Evolutionary conservation across 371 early-diverging fungal species (phyloP).

Genomic region (Parasitella parasitica): DNA sequence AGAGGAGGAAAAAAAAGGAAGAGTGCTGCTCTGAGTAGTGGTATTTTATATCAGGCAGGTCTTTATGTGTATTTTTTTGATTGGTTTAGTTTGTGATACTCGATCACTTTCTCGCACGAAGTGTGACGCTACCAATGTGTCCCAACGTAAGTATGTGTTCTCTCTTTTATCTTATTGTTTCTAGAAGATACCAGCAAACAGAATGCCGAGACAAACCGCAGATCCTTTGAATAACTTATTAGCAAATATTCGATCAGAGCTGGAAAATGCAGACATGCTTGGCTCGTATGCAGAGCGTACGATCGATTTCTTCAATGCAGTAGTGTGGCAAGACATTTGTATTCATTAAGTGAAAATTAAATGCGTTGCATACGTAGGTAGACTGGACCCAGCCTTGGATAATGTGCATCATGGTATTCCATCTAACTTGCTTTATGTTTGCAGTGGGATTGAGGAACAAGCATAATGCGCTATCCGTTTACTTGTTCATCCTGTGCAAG

Average conservation of each 20-base stretch:
- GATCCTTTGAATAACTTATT: not conserved
- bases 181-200: not conserved
- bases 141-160: too few relatives aligned
- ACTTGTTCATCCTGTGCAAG: constrained; percentile 38
- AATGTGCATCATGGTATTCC: constrained; percentile 32
- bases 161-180: not conserved
- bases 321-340: constrained; percentile 1
- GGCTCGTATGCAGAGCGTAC: constrained; percentile 19
- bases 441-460: constrained; percentile 25
- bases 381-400: constrained; percentile 56
- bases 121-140: not conserved
- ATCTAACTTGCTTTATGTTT: constrained; percentile 29
- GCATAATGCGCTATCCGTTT: constrained; percentile 27
- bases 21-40: not conserved
- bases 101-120: not conserved
- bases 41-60: not conserved
- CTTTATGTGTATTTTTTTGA: constrained; percentile 2
- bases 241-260: not conserved
- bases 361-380: constrained; percentile 22
- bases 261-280: constrained; percentile 1
- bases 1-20: constrained; percentile 57
- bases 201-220: not conserved
- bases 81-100: not conserved
- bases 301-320: constrained; percentile 25
- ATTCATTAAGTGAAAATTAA: not conserved